phyloP scores from a whole-genome alignment of 306 rosid species.

The Rosa rugosa region DNA sequence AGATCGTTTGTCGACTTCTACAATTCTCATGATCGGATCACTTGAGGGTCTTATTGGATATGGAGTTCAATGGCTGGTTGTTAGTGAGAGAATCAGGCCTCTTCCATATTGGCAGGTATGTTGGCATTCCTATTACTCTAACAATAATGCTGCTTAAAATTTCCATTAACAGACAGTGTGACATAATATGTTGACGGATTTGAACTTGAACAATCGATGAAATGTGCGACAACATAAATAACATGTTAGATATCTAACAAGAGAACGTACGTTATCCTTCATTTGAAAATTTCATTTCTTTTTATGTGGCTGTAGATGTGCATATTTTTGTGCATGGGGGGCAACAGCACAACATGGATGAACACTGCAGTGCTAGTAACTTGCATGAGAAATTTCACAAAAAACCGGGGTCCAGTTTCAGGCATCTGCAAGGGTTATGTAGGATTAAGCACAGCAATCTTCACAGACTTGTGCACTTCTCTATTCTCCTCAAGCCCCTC shows the following conservation, averaged over 20 bases:
- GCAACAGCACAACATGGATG: slow-evolving; percentile 46
- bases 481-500: slow-evolving; percentile 41
- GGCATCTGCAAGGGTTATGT: slow-evolving; percentile 45
- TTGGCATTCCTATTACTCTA: no score
- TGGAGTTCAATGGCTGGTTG: slow-evolving; percentile 53
- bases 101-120: slow-evolving; percentile 53
- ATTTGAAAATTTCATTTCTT: background rate
- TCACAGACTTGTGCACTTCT: slow-evolving; percentile 42
- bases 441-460: slow-evolving; percentile 39
- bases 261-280: background rate
- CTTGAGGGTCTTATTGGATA: slow-evolving; percentile 39
- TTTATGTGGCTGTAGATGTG: slow-evolving; percentile 36
- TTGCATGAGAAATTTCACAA: slow-evolving; percentile 40
- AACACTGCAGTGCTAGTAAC: slow-evolving; percentile 43
- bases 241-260: background rate
- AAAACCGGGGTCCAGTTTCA: slow-evolving; percentile 47
- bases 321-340: slow-evolving; percentile 48
- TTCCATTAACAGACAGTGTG: background rate
- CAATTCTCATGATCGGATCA: slow-evolving; percentile 44
- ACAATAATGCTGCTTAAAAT: background rate
- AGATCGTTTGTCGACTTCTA: slow-evolving; percentile 29
- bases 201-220: background rate
- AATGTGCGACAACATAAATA: background rate
- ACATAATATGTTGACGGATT: background rate
- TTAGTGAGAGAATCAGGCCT: slow-evolving; percentile 29